phyloP scores from a whole-genome alignment of 495 filamentous ascomycete genomes.

The Monascus purpureus region DNA sequence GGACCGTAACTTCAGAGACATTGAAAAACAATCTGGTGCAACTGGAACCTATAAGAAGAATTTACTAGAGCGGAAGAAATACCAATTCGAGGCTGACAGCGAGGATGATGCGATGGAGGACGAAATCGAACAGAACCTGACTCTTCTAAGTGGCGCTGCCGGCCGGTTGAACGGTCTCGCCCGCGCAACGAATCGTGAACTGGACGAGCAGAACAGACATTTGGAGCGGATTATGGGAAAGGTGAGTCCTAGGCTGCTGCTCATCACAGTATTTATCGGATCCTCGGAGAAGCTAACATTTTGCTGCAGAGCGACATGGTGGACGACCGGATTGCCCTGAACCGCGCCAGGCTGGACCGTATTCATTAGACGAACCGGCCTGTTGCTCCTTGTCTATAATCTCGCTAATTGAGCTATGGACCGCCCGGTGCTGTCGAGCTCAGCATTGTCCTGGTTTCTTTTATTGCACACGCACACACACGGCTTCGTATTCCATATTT shows the following conservation, averaged over 20 bases:
- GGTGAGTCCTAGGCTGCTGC: slow-evolving; percentile 26
- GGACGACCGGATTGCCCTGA: slow-evolving; percentile 58
- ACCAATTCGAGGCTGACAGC: slow-evolving; percentile 65
- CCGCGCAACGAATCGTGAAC: slow-evolving; percentile 53
- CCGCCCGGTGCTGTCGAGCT: slow-evolving; percentile 19
- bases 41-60: slow-evolving; percentile 31
- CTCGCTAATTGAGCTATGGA: slow-evolving; percentile 8
- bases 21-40: slow-evolving; percentile 26
- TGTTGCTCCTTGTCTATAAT: background rate
- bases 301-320: slow-evolving; percentile 45
- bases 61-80: slow-evolving; percentile 56
- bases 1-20: slow-evolving; percentile 44
- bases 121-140: slow-evolving; percentile 53
- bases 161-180: slow-evolving; percentile 52
- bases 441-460: background rate
- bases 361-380: slow-evolving; percentile 28
- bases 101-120: slow-evolving; percentile 67
- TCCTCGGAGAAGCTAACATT: slow-evolving; percentile 12
- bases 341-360: slow-evolving; percentile 48
- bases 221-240: slow-evolving; percentile 61
- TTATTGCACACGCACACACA: too few relatives aligned
- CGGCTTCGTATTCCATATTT: too few relatives aligned
- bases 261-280: background rate
- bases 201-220: slow-evolving; percentile 61
- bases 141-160: slow-evolving; percentile 44